A percentile compares a stretch with the other conserved stretches of the same genome.
Conservation (phyloP, 768 basidiomycete genomes). For the Lentinus brumalis region DNA sequence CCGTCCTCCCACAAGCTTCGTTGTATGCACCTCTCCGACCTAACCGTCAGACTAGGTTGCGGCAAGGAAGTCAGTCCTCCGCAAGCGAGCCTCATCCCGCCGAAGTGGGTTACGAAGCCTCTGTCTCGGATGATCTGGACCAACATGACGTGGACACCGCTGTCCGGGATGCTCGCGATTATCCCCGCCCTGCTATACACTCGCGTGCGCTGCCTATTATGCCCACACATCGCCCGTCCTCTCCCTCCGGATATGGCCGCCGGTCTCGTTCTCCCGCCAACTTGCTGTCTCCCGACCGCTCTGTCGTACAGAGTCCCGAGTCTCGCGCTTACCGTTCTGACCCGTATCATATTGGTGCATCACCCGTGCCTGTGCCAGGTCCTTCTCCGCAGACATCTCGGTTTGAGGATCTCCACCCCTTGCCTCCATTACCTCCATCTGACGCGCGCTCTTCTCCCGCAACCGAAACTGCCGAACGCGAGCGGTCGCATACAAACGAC, state of each 20-base stretch:
- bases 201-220: constrained; percentile 35
- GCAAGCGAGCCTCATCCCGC: constrained; percentile 60
- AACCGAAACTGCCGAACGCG: constrained; percentile 1
- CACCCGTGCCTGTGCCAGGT: neutral
- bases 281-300: constrained; percentile 19
- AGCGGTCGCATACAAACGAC: constrained; percentile 11
- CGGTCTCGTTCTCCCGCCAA: constrained; percentile 21
- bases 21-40: constrained; percentile 50
- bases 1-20: constrained; percentile 47
- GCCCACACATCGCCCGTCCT: constrained; percentile 34
- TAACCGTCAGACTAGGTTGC: constrained; percentile 52
- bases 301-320: constrained; percentile 2
- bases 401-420: constrained; percentile 10
- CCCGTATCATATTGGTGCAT: neutral
- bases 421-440: neutral
- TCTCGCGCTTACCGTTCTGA: constrained; percentile 5
- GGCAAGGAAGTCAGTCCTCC: constrained; percentile 74
- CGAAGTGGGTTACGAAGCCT: constrained; percentile 68
- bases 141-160: constrained; percentile 52
- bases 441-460: neutral
- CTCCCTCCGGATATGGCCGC: constrained; percentile 35
- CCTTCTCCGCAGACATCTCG: constrained; percentile 16
- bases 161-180: constrained; percentile 5
- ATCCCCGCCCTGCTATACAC: constrained; percentile 41
- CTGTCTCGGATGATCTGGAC: constrained; percentile 59